Evolutionary conservation across 2,329 filamentous ascomycete species (phyloP), one percentile per base, ranked within the genome.

Genomic region (Paraphaeosphaeria minitans): DNA sequence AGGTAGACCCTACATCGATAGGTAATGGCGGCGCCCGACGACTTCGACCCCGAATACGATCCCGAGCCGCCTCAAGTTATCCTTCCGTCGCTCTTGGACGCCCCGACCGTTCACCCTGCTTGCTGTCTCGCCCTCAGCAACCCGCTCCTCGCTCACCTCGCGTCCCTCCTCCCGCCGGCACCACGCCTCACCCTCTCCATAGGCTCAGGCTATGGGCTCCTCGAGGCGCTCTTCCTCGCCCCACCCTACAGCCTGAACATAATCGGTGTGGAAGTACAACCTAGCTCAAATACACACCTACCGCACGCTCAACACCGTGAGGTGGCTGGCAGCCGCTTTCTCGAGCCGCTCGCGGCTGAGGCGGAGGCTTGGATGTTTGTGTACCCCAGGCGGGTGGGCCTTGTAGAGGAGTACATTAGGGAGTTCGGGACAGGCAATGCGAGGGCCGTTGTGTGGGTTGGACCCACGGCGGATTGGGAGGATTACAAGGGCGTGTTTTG

Each of bases 291-390:
- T 61, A 74, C 71, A 21, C 81, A 82, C 61, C 72, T 85, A 6
- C 74, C 78, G 0, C 68, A 72, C 21, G 60, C 78, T 14, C 66
- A 76, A 14, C 75, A 83, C 64, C 68, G 79, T 45, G 64, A 74
- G 9, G 83, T 85, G 6, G 57, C 69, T 8, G 80, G 80, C 1
- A 79, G 81, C 0, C 79, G 79, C 66, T 78, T 77, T 33, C 63
- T 83, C 9, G 77, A 78, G 53, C 56, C 75, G 1, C 70, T 79
- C 12, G 81, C 81, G 3, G 60, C 69, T 5, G 62, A 78, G n/a
- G 81, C 81, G 9, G 58, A 64, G 0, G 74, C 73, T n/a, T 80
- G 83, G 79, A 70, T 85, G 59, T 85, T 85, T 69, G 80, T 84
- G 27, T 85, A 85, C 63, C 83, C 83, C 0, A 78, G 82, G 14